A percentile compares a stretch with the other conserved stretches of the same genome.
phyloP scores from a whole-genome alignment of 1,139 yeast species.

The Candida sanyaensis region DNA sequence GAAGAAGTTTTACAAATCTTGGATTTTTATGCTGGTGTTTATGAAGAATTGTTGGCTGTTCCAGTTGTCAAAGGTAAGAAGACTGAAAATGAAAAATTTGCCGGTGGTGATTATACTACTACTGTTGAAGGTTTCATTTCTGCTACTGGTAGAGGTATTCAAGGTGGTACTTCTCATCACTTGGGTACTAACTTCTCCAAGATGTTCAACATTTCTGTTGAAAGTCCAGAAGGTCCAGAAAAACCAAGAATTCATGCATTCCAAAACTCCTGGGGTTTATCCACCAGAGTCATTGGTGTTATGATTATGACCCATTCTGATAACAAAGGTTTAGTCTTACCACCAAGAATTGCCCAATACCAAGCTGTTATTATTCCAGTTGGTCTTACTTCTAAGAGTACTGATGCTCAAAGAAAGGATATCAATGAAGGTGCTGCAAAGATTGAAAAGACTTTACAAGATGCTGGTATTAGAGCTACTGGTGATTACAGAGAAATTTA shows the following conservation, averaged over 20 bases:
- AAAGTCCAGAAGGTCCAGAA: conserved; percentile 88
- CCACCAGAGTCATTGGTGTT: conserved; percentile 98
- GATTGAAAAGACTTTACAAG: conserved; percentile 59
- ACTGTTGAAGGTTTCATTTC: conserved; percentile 97
- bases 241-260: conserved; percentile 85
- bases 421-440: conserved; percentile 70
- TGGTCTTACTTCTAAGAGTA: conserved; percentile 86
- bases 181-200: conserved; percentile 97
- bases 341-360: conserved; percentile 92
- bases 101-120: conserved; percentile 96
- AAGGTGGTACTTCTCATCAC: conserved; percentile 98
- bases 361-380: conserved; percentile 95
- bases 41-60: conserved; percentile 91
- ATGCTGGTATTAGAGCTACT: conserved; percentile 66
- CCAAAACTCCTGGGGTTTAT: conserved; percentile 99
- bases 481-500: conserved; percentile 93
- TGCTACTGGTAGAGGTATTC: conserved; percentile 99
- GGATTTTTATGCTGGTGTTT: conserved; percentile 81
- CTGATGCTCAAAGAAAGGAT: conserved; percentile 69
- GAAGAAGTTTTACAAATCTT: conserved; percentile 84
- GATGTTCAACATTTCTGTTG: conserved; percentile 95
- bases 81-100: conserved; percentile 97
- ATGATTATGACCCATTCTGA: conserved; percentile 99
- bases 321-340: conserved; percentile 96
- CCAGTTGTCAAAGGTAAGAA: conserved; percentile 95